These are phyloP conservation scores for Lachancea sp. DNA, from an alignment of 805 yeast genomes.

Conservation along the genomic window DNA sequence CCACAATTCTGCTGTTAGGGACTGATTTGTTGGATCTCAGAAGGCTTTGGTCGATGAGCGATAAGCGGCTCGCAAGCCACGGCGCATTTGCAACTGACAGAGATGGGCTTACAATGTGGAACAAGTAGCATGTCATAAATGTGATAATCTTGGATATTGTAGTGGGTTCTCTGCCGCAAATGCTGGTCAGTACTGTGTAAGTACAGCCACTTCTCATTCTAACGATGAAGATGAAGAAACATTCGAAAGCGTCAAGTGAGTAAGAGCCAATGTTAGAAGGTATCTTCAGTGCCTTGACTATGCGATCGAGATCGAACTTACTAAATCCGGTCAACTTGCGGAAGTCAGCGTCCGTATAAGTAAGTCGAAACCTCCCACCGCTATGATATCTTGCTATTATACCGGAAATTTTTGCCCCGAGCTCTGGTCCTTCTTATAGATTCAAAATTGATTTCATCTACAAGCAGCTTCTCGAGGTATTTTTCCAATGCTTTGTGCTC, in stretches of 20 bases:
- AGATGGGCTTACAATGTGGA: neutral
- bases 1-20: too few relatives aligned
- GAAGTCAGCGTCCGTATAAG: neutral
- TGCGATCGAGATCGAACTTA: neutral
- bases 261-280: neutral
- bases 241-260: neutral
- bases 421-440: neutral
- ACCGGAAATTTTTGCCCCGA: constrained; percentile 1
- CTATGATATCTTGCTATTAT: neutral
- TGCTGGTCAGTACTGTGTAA: neutral
- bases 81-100: neutral
- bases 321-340: neutral
- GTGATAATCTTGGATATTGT: too few relatives aligned
- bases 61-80: neutral
- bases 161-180: neutral
- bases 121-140: neutral
- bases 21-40: too few relatives aligned
- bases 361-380: neutral
- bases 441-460: too few relatives aligned
- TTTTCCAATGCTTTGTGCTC: too few relatives aligned
- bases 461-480: too few relatives aligned
- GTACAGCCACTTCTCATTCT: constrained; percentile 1
- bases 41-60: neutral
- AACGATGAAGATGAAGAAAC: too few relatives aligned
- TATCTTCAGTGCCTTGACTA: neutral